Evolutionary conservation across 257 asterid species (phyloP).

Genomic region (Verbascum thapsus): DNA sequence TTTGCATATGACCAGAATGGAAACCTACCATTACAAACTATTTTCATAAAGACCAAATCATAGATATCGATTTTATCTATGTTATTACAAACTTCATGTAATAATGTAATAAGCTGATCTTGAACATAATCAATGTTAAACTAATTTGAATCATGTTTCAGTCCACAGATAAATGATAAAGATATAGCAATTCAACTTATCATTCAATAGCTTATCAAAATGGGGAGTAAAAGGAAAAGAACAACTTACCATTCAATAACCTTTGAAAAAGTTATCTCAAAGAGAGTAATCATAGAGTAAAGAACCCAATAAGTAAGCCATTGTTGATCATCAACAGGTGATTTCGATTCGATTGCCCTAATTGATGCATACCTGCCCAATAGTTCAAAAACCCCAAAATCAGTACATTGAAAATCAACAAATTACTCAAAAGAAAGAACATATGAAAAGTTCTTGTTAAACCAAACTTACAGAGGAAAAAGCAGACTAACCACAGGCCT

Average conservation of each 20-base stretch:
- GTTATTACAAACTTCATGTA: too few relatives aligned
- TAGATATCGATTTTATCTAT: too few relatives aligned
- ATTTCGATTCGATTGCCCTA: conserved; percentile 89
- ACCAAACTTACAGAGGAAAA: conserved; percentile 85
- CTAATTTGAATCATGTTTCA: too few relatives aligned
- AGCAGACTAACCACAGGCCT: conserved; percentile 93
- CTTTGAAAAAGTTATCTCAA: conserved; percentile 90
- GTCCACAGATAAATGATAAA: too few relatives aligned
- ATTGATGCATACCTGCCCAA: conserved; percentile 85
- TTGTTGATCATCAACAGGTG: conserved; percentile 91
- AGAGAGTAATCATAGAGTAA: conserved; percentile 94
- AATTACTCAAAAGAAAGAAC: background rate
- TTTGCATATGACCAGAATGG: conserved; percentile 95
- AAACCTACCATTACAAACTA: conserved; percentile 47
- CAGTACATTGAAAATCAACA: background rate
- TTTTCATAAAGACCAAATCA: too few relatives aligned
- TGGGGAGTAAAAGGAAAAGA: too few relatives aligned
- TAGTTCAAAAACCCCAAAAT: conserved; percentile 11
- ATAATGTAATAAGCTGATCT: too few relatives aligned
- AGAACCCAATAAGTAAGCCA: conserved; percentile 99
- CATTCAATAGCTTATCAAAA: conserved; percentile 87
- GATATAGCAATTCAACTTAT: conserved; percentile 34
- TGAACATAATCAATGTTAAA: too few relatives aligned
- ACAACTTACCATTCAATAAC: conserved; percentile 77
- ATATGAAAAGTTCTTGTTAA: background rate